Evolutionary conservation across 1,284 basidiomycete genomes (phyloP), one percentile per base, ranked within the genome.

Genomic region (Rhodotorula sp.): DNA sequence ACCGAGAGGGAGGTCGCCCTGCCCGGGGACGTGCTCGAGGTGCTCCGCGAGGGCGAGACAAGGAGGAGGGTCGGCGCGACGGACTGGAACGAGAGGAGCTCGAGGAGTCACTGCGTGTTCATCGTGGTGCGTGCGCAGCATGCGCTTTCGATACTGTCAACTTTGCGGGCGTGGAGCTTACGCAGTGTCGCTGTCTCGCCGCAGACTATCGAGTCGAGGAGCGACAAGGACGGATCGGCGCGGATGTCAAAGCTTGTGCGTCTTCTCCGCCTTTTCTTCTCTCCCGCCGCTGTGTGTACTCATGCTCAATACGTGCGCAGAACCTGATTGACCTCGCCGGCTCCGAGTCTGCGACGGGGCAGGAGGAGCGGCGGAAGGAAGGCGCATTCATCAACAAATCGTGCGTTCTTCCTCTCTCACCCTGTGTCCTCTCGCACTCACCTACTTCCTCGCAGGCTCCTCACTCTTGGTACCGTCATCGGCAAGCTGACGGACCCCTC

Each of bases 311-410:
- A 27, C 7, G 25, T 10, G 2, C 79, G 62, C 78, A 85, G 81
- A 85, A 85, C 71, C 80, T 86, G 25, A 85, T 86, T 69, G 86
- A 87, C 78, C 78, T 87, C 13, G 86, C 86, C 5, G 86, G 86
- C 8, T 84, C 83, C 22, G 86, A 87, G 72, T 84, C 84, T 55
- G 85, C 86, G 0, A 85, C 85, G 0, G 83, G 83, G 1, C 83
- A 86, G 64, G 78, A 82, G 27, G 85, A 85, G 64, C 78, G 86
- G 2, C 80, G 84, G 48, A 85, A 85, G 34, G 86, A 87, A 72
- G 86, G 85, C 22, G 83, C 84, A 56, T 84, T 85, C 77, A 87
- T 87, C 81, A 87, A 87, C 79, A 84, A 84, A 71, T 85, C 84
- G 78, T 72, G 27, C 34, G 61, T 57, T 29, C 17, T 27, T 48